Evolutionary conservation across 495 filamentous ascomycete species (phyloP), one percentile per base, ranked within the genome.

Genomic region (Aspergillus taichungensis): DNA sequence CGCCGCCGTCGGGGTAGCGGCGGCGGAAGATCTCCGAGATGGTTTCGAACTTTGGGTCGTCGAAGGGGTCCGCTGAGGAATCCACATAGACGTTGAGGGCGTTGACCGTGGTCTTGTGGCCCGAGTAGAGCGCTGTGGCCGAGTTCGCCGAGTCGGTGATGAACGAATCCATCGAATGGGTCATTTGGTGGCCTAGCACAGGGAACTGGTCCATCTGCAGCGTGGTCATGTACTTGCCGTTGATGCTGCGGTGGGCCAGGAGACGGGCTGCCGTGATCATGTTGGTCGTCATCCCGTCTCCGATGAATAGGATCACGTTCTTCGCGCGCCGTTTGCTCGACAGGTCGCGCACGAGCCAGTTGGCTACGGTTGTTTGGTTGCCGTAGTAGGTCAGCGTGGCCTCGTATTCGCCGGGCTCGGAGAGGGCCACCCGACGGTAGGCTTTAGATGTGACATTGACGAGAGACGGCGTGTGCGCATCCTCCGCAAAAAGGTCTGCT

Each of bases 121-220:
- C 84, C 4, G 77, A 72, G 61, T 88, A 87, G 13, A 88, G 67
- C 6, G 84, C 82, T 6, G 80, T 83, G 0, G 84, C 84, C 12
- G 77, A 83, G 67, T 87, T 88, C 52, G 84, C 84, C 14, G 79
- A 83, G 61, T 87, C 84, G 13, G 84, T 87, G 62, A 88, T 86
- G 66, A 81, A 88, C 14, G 67, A 72, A 62, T 86, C 83, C 59
- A 88, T 72, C 3, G 83, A 86, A 61, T 88, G 84, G 6, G 64
- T 67, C 79, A 83, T 83, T 59, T 83, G 79, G 54, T 85, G 79
- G 12, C 82, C 82, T 30, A 88, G 45, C 3, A 85, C 73, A 0
- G 83, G 84, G 59, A 88, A 86, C 55, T 84, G 68, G 58, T 88
- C 84, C 62, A 88, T 67, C 40, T 71, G 63, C 66, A 88, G 72